These are phyloP conservation scores for Mycena crocata DNA, from an alignment of 768 basidiomycete species.

Conservation along the genomic window DNA sequence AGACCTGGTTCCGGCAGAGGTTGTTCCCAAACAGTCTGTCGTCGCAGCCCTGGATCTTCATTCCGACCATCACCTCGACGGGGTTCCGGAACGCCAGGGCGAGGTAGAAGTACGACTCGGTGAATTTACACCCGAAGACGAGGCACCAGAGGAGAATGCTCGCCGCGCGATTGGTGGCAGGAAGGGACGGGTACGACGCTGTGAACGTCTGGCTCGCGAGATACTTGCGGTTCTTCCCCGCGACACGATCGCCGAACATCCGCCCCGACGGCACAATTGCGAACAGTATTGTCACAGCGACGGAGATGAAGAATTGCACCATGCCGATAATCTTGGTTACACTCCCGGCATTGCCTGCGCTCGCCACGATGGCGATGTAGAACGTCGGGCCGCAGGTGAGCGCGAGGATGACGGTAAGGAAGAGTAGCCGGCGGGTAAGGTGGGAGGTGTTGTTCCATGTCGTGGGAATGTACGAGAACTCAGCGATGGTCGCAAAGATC, in stretches of 20 bases:
- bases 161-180: conserved; percentile 75
- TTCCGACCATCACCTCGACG: conserved; percentile 93
- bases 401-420: conserved; percentile 89
- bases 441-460: conserved; percentile 99
- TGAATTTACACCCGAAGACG: conserved; percentile 96
- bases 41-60: conserved; percentile 94
- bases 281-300: conserved; percentile 86
- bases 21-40: conserved; percentile 89
- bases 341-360: conserved; percentile 73
- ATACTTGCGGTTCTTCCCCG: conserved; percentile 95
- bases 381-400: conserved; percentile 94
- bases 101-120: conserved; percentile 98
- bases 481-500: conserved; percentile 92
- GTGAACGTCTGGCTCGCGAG: conserved; percentile 99
- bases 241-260: conserved; percentile 99
- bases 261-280: conserved; percentile 94
- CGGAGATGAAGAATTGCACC: conserved; percentile 96
- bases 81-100: conserved; percentile 94
- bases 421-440: conserved; percentile 89
- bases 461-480: conserved; percentile 97
- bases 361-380: conserved; percentile 92
- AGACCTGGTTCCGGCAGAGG: conserved; percentile 92
- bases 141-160: conserved; percentile 83
- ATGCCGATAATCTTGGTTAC: conserved; percentile 93
- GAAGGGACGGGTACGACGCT: conserved; percentile 90